phyloP scores from a whole-genome alignment of 2,329 filamentous ascomycete species.

The Verticillium dahliae region DNA sequence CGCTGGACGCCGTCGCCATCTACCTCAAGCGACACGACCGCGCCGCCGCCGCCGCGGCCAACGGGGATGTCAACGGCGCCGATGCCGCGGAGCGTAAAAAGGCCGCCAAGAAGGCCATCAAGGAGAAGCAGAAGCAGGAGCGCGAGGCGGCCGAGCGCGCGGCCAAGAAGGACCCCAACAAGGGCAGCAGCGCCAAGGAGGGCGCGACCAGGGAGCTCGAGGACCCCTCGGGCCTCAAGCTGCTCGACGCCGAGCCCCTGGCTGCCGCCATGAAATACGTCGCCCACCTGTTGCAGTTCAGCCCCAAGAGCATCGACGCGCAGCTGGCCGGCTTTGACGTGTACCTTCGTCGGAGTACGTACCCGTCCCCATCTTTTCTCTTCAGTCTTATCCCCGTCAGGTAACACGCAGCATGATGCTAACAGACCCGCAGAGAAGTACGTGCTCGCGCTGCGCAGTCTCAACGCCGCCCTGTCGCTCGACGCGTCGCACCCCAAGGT shows the following conservation, averaged over 20 bases:
- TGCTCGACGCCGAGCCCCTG: constrained; percentile 78
- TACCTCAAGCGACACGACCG: constrained; percentile 77
- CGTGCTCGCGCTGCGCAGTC: constrained; percentile 77
- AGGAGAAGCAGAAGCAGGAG: constrained; percentile 58
- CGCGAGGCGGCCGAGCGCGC: constrained; percentile 73
- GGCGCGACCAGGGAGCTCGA: constrained; percentile 79
- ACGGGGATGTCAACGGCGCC: constrained; percentile 43
- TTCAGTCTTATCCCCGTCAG: neutral
- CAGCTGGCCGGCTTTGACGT: constrained; percentile 89
- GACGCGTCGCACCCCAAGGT: constrained; percentile 64
- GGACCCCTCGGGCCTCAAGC: constrained; percentile 75
- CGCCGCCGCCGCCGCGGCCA: constrained; percentile 56
- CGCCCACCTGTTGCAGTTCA: constrained; percentile 72
- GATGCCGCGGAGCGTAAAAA: constrained; percentile 72
- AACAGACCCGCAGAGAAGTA: constrained; percentile 62
- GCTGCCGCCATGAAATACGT: constrained; percentile 85
- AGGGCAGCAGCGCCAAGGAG: constrained; percentile 50
- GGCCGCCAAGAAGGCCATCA: constrained; percentile 83
- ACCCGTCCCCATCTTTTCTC: constrained; percentile 5
- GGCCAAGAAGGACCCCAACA: constrained; percentile 78
- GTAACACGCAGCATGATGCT: constrained; percentile 14
- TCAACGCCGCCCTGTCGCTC: constrained; percentile 65
- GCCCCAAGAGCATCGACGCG: constrained; percentile 70
- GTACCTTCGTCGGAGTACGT: constrained; percentile 74
- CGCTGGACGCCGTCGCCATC: constrained; percentile 71